Percentiles rank a stretch among this genome's conserved stretches.
Conservation (phyloP, 73 alveolate genomes). For the Uronychia setigera region DNA sequence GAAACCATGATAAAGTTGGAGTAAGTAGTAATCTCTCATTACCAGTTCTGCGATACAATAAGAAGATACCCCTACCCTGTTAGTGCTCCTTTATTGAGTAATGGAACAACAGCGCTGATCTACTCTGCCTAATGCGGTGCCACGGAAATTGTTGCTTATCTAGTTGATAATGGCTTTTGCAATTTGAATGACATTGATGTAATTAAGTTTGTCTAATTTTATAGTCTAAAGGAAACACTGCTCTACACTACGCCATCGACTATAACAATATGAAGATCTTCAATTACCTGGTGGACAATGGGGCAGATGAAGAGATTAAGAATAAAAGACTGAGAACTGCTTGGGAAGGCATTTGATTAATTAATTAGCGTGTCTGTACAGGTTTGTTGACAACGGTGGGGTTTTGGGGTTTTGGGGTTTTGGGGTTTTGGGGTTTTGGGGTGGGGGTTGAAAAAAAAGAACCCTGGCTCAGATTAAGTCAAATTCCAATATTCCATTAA, state of each 20-base stretch:
- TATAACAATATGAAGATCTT: neutral
- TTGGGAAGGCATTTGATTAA: conserved; percentile 36
- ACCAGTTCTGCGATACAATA: neutral
- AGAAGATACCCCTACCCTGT: neutral
- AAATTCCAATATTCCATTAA: too few relatives aligned
- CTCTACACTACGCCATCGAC: conserved; percentile 20
- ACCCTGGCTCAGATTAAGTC: too few relatives aligned
- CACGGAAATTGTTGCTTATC: too few relatives aligned
- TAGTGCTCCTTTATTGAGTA: neutral
- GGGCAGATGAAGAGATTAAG: conserved; percentile 12
- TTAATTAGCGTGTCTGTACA: too few relatives aligned
- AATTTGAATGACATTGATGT: too few relatives aligned
- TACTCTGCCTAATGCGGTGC: neutral
- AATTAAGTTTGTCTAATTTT: too few relatives aligned
- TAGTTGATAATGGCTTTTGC: too few relatives aligned
- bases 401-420: too few relatives aligned
- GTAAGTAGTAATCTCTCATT: neutral
- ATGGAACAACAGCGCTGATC: neutral
- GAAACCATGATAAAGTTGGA: neutral
- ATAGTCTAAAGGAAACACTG: conserved; percentile 31
- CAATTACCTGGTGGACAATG: conserved; percentile 1
- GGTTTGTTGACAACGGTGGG: too few relatives aligned
- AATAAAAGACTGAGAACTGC: conserved; percentile 8
- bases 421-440: too few relatives aligned
- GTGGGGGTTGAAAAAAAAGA: too few relatives aligned